Percentiles rank a stretch among this genome's conserved stretches.
These are phyloP conservation scores for Argentina anserina DNA, from an alignment of 306 rosid genomes.

Conservation along the genomic window DNA sequence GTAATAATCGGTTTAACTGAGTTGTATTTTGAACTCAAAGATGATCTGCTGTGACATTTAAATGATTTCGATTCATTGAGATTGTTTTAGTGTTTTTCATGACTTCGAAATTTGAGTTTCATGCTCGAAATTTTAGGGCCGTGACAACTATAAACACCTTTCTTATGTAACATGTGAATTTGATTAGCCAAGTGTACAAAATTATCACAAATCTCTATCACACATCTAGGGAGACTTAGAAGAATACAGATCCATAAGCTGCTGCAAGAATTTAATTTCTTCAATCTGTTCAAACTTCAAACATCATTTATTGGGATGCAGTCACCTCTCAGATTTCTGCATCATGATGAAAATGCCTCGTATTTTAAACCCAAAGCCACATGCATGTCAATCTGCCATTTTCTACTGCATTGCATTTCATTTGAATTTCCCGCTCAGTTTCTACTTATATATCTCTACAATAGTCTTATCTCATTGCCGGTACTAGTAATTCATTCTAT, in stretches of 20 bases:
- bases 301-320: constrained; percentile 32
- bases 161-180: background rate
- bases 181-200: constrained; percentile 2
- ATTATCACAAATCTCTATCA: constrained; percentile 10
- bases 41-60: too few relatives aligned
- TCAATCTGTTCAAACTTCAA: constrained; percentile 22
- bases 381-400: constrained; percentile 2
- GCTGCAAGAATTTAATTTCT: constrained; percentile 23
- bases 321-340: constrained; percentile 17
- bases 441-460: background rate
- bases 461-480: background rate
- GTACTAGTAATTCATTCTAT: background rate
- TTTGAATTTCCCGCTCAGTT: constrained; percentile 63
- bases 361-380: constrained; percentile 28
- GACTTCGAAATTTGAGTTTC: too few relatives aligned
- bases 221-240: constrained; percentile 25
- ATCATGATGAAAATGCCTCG: constrained; percentile 4
- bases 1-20: too few relatives aligned
- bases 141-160: background rate
- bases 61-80: too few relatives aligned
- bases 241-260: constrained; percentile 33
- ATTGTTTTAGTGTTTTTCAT: too few relatives aligned
- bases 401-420: background rate
- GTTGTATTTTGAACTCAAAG: too few relatives aligned
- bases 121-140: too few relatives aligned